Base-by-base conservation (phyloP, 352 stramenopile genomes). In the Thraustochytrium striatum region DNA sequence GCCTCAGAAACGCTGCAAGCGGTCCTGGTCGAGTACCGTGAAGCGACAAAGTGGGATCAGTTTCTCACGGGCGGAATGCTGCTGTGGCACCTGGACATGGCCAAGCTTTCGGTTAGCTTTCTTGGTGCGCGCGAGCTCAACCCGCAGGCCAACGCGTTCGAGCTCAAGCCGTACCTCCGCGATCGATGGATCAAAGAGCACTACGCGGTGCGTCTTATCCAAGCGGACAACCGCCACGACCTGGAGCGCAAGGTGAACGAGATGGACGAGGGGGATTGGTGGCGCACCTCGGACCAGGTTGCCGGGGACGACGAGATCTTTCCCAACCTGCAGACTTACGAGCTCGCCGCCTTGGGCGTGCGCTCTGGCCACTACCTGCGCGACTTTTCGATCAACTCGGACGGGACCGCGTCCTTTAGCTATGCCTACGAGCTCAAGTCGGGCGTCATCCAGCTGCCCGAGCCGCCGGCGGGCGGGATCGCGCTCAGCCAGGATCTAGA, bases 171-270 rank as follows among this genome's bases (percentile, higher is more conserved):
- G n/a, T 8, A 19, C 5, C 32, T 33, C 9, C 11, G n/a, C 11
- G 28, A 3, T n/a, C n/a, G n/a, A 1, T 79, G 69, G 69, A 21
- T 52, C 28, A 55, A 13, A 9, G 44, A 85, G 11, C 86, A 89
- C 73, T 87, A 87, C 53, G 36, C 65, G n/a, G 84, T 89, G 11
- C 58, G 83, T 35, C 62, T 89, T 13, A 52, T 88, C 3, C 86
- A 88, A 82, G 83, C 82, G 25, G 86, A 89, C 52, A 83, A 83
- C 47, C 72, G 59, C 39, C 88, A 85, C 39, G 83, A 89, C 73
- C 82, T 89, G n/a, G 86, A 89, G 79, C n/a, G n/a, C n/a, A n/a
- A n/a, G n/a, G n/a, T n/a, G 33, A 83, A 83, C 55, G 7, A 19
- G 3, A 52, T 47, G 16, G 69, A 79, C n/a, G 33, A 16, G 16